Base-by-base conservation (phyloP, 805 yeast genomes). In the Candida boidinii region DNA sequence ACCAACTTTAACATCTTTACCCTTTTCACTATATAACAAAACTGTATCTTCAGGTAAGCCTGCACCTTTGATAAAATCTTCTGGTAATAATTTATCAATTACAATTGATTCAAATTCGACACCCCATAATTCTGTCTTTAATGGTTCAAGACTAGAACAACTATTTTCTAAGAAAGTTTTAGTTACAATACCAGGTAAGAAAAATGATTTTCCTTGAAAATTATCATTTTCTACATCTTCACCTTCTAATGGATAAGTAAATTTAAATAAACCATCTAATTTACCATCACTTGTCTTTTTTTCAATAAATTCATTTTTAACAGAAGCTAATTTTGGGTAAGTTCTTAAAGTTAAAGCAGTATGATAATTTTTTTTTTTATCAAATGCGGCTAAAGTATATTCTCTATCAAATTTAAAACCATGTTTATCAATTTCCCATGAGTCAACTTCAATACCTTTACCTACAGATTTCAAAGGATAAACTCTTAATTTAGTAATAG, bases 391-490 rank as follows among this genome's bases (percentile, higher is more conserved):
- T 17, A 54, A 27, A 28, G 41, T 38, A 26, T 41, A 54, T 35
- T 49, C 51, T 30, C 58, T 39, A 30, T 54, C 58, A 21, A 46
- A 47, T 31, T 39, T 42, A 22, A 54, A 42, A 2, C 60, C 31
- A 30, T 44, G 46, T n/a, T 35, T 31, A 23, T 40, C 44, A 13
- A 53, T 28, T 18, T 39, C 41, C 58, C 60, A 54, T 29, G 46
- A 34, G 4, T 36, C 35, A 6, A 49, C 53, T 15, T 37, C 39
- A 11, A 53, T 18, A 3, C 58, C 58, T 12, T 33, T 44, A 10
- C 51, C 40, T 8, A 45, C 48, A 2, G 56, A 45, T 29, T 54
- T 54, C 30, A 54, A 48, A 2, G 60, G 60, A 31, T 52, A 54
- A 4, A 54, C 41, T 4, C 45, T 36, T 34, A 53, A 31, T 31